These are phyloP conservation scores for Penicillium angulare DNA, from an alignment of 495 filamentous ascomycete genomes.

Conservation along the genomic window DNA sequence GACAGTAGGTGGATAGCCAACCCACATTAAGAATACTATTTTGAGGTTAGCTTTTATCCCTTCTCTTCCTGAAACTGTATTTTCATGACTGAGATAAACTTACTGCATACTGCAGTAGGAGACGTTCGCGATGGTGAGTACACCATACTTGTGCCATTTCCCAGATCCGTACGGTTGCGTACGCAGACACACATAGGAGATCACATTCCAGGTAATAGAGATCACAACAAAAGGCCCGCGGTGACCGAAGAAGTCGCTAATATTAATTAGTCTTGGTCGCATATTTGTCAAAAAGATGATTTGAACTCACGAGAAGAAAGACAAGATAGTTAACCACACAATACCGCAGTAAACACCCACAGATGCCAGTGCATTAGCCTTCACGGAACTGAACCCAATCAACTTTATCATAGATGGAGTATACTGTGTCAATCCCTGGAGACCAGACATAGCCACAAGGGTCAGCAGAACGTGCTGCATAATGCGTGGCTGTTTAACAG, in stretches of 20 bases:
- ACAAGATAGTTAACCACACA: conserved; percentile 42
- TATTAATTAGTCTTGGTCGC: neutral
- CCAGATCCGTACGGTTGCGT: conserved; percentile 16
- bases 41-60: neutral
- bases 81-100: conserved; percentile 18
- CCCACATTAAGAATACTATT: conserved; percentile 44
- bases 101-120: conserved; percentile 54
- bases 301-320: conserved; percentile 31
- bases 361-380: conserved; percentile 51
- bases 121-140: conserved; percentile 46
- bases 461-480: conserved; percentile 40
- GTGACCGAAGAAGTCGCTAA: conserved; percentile 43
- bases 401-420: conserved; percentile 40
- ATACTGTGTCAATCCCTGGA: conserved; percentile 41
- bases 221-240: conserved; percentile 43
- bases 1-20: conserved; percentile 49
- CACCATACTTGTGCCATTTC: conserved; percentile 42
- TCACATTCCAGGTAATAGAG: conserved; percentile 44
- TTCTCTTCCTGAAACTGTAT: too few species aligned
- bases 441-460: conserved; percentile 47
- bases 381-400: conserved; percentile 44
- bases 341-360: conserved; percentile 48
- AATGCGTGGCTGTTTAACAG: conserved; percentile 38
- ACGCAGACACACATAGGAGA: conserved; percentile 36
- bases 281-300: neutral